These are phyloP conservation scores for Candida sp. DNA, from an alignment of 1,139 yeast species.

Conservation along the genomic window DNA sequence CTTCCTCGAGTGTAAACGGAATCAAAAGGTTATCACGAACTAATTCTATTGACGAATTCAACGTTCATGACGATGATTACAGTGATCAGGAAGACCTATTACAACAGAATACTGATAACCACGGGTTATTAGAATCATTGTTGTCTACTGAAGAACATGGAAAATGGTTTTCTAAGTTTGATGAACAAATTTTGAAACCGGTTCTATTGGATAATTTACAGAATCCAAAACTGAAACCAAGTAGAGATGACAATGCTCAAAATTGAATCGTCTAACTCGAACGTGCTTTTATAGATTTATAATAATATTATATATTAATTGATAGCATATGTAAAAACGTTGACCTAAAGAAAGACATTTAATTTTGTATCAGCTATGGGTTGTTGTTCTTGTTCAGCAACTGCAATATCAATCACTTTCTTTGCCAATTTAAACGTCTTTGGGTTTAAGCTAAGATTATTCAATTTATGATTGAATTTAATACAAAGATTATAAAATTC, in stretches of 20 bases:
- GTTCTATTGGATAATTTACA: slow-evolving; percentile 69
- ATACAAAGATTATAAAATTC: slow-evolving; percentile 64
- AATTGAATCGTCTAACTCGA: not conserved
- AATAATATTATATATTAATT: not conserved
- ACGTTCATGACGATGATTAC: slow-evolving; percentile 29
- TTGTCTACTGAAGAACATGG: slow-evolving; percentile 72
- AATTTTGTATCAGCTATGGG: slow-evolving; percentile 1
- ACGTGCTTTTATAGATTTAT: slow-evolving; percentile 1
- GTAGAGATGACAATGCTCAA: slow-evolving; percentile 8
- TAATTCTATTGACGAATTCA: slow-evolving; percentile 8
- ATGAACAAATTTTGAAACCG: slow-evolving; percentile 94
- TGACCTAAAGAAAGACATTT: not conserved
- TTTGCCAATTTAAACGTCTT: slow-evolving; percentile 66
- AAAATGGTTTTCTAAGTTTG: slow-evolving; percentile 91
- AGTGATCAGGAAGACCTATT: slow-evolving; percentile 4
- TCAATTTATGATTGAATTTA: slow-evolving; percentile 57
- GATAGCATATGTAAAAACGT: not conserved
- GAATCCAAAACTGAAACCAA: slow-evolving; percentile 5
- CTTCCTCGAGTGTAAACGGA: slow-evolving; percentile 16
- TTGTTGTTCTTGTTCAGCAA: slow-evolving; percentile 41
- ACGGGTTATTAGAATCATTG: slow-evolving; percentile 40
- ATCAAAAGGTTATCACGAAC: slow-evolving; percentile 1
- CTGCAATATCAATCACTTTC: slow-evolving; percentile 68
- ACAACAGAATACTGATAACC: slow-evolving; percentile 2
- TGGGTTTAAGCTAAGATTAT: slow-evolving; percentile 59